These are phyloP conservation scores for Citrus mangshanensis DNA, from an alignment of 345 rosid genomes.

Conservation along the genomic window DNA sequence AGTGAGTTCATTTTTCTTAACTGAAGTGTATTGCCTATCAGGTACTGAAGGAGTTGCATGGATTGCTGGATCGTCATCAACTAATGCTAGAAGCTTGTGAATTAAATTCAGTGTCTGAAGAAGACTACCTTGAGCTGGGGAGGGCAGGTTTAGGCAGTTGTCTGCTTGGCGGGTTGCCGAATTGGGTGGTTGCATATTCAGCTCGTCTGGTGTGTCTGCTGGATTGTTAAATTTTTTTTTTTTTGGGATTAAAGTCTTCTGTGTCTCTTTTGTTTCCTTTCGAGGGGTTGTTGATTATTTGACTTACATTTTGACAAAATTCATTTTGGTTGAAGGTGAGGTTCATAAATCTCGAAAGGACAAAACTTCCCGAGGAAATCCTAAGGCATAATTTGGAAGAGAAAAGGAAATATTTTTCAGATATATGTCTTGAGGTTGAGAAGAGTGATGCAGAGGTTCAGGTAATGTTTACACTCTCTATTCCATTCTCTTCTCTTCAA, in stretches of 20 bases:
- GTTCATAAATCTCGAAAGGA: slow-evolving; percentile 91
- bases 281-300: background rate
- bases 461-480: slow-evolving; percentile 42
- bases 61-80: slow-evolving; percentile 74
- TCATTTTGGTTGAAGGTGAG: slow-evolving; percentile 69
- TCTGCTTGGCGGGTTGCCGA: slow-evolving; percentile 96
- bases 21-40: slow-evolving; percentile 27
- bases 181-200: slow-evolving; percentile 91
- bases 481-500: background rate
- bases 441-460: slow-evolving; percentile 99
- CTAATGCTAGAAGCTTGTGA: slow-evolving; percentile 93
- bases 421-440: slow-evolving; percentile 77
- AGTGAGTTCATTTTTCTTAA: background rate
- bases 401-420: slow-evolving; percentile 76
- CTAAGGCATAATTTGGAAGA: slow-evolving; percentile 92
- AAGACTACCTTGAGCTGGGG: slow-evolving; percentile 93
- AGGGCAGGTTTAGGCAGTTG: slow-evolving; percentile 98
- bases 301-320: slow-evolving; percentile 13
- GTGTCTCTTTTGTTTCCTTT: background rate
- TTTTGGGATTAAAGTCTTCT: slow-evolving; percentile 1
- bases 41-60: slow-evolving; percentile 95
- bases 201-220: slow-evolving; percentile 82
- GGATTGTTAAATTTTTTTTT: background rate
- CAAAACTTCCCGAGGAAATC: slow-evolving; percentile 92
- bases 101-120: slow-evolving; percentile 78